A percentile compares a stretch with the other conserved stretches of the same genome.
Conservation (phyloP, 352 stramenopile species). For the Hyaloperonospora brassicae region DNA sequence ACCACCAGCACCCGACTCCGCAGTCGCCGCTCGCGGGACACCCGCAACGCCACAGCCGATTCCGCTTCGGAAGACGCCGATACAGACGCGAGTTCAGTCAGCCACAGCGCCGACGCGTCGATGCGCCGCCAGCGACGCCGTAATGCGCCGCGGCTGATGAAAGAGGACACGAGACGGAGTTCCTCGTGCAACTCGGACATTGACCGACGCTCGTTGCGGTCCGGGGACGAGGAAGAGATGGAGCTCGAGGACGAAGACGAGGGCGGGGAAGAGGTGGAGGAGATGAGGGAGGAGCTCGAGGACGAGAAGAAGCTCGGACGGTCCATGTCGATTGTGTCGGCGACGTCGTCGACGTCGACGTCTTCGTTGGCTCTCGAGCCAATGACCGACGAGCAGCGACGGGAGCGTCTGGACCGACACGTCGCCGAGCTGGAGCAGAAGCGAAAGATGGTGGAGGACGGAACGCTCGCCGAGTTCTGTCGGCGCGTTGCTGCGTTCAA, state of each 20-base stretch:
- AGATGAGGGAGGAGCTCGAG: slow-evolving; percentile 7
- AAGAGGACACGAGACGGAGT: slow-evolving; percentile 23
- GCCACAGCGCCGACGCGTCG: slow-evolving; percentile 6
- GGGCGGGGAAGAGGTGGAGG: background rate
- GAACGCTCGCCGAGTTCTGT: background rate
- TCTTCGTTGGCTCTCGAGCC: slow-evolving; percentile 45
- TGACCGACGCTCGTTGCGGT: slow-evolving; percentile 23
- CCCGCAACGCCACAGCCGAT: slow-evolving; percentile 3
- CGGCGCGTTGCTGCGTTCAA: slow-evolving; percentile 65
- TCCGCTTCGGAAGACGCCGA: slow-evolving; percentile 53
- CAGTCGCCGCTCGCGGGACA: background rate
- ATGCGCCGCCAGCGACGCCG: slow-evolving; percentile 16
- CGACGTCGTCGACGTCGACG: slow-evolving; percentile 41
- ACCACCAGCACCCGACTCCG: slow-evolving; percentile 1
- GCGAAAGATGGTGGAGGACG: background rate
- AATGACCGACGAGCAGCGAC: slow-evolving; percentile 30
- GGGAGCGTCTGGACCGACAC: slow-evolving; percentile 40
- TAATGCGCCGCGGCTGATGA: slow-evolving; percentile 16
- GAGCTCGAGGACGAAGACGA: slow-evolving; percentile 9
- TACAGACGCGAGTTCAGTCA: slow-evolving; percentile 43
- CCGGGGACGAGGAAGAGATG: slow-evolving; percentile 11
- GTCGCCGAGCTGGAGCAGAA: slow-evolving; percentile 63
- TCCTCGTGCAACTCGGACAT: slow-evolving; percentile 11
- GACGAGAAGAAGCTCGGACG: slow-evolving; percentile 27
- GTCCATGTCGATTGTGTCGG: slow-evolving; percentile 63